phyloP scores from a whole-genome alignment of 768 basidiomycete species.

The Leucogyrophana mollusca region DNA sequence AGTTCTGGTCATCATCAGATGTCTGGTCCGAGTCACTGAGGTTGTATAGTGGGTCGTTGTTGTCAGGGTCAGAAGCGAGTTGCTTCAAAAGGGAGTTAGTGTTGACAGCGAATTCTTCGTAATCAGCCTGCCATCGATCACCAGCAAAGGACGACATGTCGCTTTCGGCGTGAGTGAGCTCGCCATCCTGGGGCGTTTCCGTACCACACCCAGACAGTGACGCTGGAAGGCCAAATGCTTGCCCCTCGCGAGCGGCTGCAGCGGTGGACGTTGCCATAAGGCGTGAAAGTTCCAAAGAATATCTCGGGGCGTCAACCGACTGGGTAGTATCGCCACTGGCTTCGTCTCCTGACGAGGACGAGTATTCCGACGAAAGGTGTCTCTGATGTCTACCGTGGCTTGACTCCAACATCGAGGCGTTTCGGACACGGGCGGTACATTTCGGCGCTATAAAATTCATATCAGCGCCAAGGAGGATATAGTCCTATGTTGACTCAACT shows the following conservation, averaged over 20 bases:
- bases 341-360: conserved; percentile 18
- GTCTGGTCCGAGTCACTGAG: neutral
- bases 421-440: no score
- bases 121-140: conserved; percentile 39
- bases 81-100: conserved; percentile 29
- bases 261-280: conserved; percentile 26
- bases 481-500: no score
- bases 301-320: conserved; percentile 8
- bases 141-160: conserved; percentile 43
- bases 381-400: no score
- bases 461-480: no score
- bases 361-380: no score
- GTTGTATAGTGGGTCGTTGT: neutral
- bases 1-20: neutral
- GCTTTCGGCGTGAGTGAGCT: conserved; percentile 42
- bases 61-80: neutral
- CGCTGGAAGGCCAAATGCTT: conserved; percentile 51
- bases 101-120: conserved; percentile 18
- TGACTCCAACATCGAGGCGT: no score
- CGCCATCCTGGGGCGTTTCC: conserved; percentile 6
- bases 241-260: conserved; percentile 44
- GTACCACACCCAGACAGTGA: conserved; percentile 37
- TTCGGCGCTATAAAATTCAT: no score
- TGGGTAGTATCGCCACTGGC: conserved; percentile 1
- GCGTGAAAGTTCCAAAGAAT: conserved; percentile 27